These are phyloP conservation scores for Malus sieversii DNA, from an alignment of 306 rosid genomes.

Conservation along the genomic window DNA sequence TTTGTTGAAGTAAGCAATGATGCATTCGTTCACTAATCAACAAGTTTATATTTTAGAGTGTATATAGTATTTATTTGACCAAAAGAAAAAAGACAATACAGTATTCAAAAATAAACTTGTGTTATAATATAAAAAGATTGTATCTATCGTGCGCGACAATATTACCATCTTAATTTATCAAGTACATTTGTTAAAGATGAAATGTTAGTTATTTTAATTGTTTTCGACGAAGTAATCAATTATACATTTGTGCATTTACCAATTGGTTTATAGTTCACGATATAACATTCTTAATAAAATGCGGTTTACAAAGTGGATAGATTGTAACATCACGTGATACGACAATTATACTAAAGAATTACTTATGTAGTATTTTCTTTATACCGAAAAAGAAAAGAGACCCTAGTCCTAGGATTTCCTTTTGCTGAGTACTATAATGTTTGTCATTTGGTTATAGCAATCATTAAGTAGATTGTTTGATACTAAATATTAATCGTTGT, in stretches of 20 bases:
- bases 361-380: neutral
- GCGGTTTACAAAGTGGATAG: neutral
- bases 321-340: neutral
- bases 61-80: no score
- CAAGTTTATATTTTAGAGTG: no score
- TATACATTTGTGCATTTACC: neutral
- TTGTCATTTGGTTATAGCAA: neutral
- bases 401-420: neutral
- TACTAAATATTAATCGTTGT: neutral
- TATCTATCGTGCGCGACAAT: no score
- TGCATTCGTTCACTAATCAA: no score
- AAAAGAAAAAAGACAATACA: no score
- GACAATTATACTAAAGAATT: no score
- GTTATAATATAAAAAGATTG: no score
- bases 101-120: no score
- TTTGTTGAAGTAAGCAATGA: neutral
- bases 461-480: neutral
- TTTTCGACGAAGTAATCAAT: neutral
- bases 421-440: neutral
- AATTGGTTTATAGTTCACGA: neutral
- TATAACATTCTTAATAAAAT: no score
- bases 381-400: neutral
- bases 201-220: no score
- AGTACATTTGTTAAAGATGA: neutral
- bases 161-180: neutral